Conservation (phyloP, 345 rosid species). For the Alliaria petiolata region DNA sequence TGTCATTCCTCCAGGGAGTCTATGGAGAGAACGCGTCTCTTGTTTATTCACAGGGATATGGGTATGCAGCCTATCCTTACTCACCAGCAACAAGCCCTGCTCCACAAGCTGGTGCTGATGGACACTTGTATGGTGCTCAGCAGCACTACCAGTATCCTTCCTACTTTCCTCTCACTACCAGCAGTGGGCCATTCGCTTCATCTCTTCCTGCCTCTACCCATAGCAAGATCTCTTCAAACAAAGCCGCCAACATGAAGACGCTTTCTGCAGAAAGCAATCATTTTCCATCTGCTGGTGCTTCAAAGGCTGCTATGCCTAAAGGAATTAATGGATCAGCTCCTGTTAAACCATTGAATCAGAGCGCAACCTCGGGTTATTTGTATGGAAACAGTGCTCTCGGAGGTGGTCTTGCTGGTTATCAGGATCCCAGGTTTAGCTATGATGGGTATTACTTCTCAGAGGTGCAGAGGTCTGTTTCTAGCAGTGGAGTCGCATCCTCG, state of each 20-base stretch:
- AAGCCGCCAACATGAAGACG: constrained; percentile 15
- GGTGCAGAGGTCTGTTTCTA: constrained; percentile 41
- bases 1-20: constrained; percentile 41
- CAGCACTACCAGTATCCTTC: constrained; percentile 68
- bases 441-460: constrained; percentile 49
- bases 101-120: constrained; percentile 68
- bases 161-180: constrained; percentile 49
- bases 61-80: constrained; percentile 63
- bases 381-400: constrained; percentile 44
- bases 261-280: not conserved
- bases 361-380: constrained; percentile 36
- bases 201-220: constrained; percentile 38
- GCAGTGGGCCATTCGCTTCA: constrained; percentile 43
- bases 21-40: constrained; percentile 40
- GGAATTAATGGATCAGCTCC: constrained; percentile 48
- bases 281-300: constrained; percentile 33
- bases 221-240: constrained; percentile 33
- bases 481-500: constrained; percentile 26
- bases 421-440: constrained; percentile 51
- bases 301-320: constrained; percentile 34
- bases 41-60: constrained; percentile 58
- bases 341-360: constrained; percentile 44
- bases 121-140: constrained; percentile 66
- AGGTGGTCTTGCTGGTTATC: constrained; percentile 34
- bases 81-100: constrained; percentile 65